Conservation (phyloP, 305 asterid species). For the Fraxinus angustifolia region DNA sequence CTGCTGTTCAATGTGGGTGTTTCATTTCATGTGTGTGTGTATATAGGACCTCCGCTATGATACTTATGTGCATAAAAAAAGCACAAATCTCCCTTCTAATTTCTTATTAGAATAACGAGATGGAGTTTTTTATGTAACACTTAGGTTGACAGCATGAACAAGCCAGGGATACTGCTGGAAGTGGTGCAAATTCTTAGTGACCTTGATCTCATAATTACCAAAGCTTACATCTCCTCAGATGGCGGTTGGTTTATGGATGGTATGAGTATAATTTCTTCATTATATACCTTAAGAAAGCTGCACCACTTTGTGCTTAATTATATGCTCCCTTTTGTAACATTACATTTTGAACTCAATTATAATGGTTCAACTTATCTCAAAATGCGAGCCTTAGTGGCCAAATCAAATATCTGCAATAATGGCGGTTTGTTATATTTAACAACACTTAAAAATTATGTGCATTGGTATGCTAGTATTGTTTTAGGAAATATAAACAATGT, state of each 20-base stretch:
- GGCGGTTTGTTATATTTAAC: background rate
- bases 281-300: background rate
- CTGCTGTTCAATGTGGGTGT: background rate
- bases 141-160: constrained; percentile 97
- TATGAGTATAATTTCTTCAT: constrained; percentile 25
- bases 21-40: background rate
- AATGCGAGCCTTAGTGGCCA: background rate
- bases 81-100: background rate
- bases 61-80: background rate
- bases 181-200: constrained; percentile 91
- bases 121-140: constrained; percentile 3
- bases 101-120: background rate
- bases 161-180: constrained; percentile 91
- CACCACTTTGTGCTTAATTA: background rate
- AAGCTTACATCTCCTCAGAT: constrained; percentile 93
- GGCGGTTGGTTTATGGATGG: constrained; percentile 99
- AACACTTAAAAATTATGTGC: background rate
- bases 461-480: background rate
- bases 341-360: background rate
- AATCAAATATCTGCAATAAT: background rate
- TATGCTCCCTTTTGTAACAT: background rate
- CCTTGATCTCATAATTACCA: constrained; percentile 79
- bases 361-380: background rate
- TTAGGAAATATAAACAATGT: background rate
- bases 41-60: background rate